A percentile compares a stretch with the other conserved stretches of the same genome.
Evolutionary conservation across 2,329 filamentous ascomycete species (phyloP).

Genomic region (Penicillium polonicum): DNA sequence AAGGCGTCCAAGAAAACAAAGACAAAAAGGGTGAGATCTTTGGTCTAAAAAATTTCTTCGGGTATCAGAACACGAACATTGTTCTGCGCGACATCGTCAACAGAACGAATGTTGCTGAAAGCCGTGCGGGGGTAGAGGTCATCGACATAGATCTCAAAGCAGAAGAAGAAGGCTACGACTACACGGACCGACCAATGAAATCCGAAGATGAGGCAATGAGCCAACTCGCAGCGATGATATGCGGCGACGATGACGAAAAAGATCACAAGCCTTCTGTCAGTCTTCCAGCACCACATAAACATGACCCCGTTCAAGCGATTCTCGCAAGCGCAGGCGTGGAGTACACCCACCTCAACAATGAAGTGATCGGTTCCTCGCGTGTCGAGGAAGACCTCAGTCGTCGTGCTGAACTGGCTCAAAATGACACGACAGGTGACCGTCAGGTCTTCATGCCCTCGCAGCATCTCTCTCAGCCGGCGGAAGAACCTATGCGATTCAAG

Average conservation of each 20-base stretch:
- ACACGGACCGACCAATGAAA: slow-evolving; percentile 43
- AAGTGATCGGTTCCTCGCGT: slow-evolving; percentile 88
- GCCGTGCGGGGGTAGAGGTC: slow-evolving; percentile 77
- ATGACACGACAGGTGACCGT: slow-evolving; percentile 30
- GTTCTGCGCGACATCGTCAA: slow-evolving; percentile 94
- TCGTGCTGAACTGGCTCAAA: slow-evolving; percentile 59
- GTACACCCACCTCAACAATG: slow-evolving; percentile 94
- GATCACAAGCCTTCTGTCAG: slow-evolving; percentile 13
- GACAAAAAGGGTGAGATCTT: slow-evolving; percentile 91
- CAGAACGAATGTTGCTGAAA: slow-evolving; percentile 96
- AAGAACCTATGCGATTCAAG: slow-evolving; percentile 52
- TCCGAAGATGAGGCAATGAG: slow-evolving; percentile 67
- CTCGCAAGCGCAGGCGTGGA: slow-evolving; percentile 83
- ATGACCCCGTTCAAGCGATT: slow-evolving; percentile 83
- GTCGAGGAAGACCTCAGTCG: slow-evolving; percentile 83
- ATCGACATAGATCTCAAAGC: slow-evolving; percentile 71
- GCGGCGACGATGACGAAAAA: slow-evolving; percentile 37
- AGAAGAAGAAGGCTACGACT: slow-evolving; percentile 55
- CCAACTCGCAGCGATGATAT: slow-evolving; percentile 66
- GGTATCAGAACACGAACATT: slow-evolving; percentile 74
- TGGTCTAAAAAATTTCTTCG: slow-evolving; percentile 81
- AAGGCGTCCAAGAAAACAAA: slow-evolving; percentile 81
- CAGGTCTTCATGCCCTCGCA: slow-evolving; percentile 38
- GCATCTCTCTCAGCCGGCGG: slow-evolving; percentile 23
- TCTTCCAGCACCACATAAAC: slow-evolving; percentile 45